A percentile compares a stretch with the other conserved stretches of the same genome.
These are phyloP conservation scores for Apostasia shenzhenica DNA, from an alignment of 106 monocot genomes.

Conservation along the genomic window DNA sequence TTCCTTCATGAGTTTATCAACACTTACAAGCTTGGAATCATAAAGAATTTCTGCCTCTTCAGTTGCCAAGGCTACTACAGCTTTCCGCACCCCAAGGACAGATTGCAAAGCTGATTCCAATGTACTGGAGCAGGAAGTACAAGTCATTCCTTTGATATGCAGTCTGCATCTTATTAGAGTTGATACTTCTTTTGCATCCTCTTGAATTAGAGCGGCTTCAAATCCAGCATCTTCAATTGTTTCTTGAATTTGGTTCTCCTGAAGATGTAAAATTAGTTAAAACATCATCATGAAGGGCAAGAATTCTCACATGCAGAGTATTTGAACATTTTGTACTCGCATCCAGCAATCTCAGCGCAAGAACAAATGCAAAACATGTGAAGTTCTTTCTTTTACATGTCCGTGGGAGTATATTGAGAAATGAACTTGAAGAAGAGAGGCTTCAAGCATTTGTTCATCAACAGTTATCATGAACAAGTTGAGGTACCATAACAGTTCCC, in stretches of 20 bases:
- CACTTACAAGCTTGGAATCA: constrained; percentile 42
- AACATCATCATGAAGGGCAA: too few relatives aligned
- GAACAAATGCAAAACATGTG: too few relatives aligned
- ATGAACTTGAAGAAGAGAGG: too few relatives aligned
- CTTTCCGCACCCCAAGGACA: constrained; percentile 60
- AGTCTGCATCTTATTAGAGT: constrained; percentile 52
- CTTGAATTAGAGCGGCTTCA: constrained; percentile 45
- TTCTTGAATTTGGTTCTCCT: constrained; percentile 67
- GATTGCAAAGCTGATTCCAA: constrained; percentile 65
- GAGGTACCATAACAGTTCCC: too few relatives aligned
- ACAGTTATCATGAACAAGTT: too few relatives aligned
- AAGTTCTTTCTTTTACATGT: too few relatives aligned
- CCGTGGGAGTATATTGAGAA: too few relatives aligned
- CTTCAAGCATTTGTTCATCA: too few relatives aligned
- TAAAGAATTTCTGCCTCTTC: constrained; percentile 82
- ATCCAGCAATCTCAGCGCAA: too few relatives aligned
- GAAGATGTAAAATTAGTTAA: constrained; percentile 6
- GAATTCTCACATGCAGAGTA: too few relatives aligned
- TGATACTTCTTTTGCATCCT: constrained; percentile 33
- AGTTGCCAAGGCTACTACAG: constrained; percentile 74
- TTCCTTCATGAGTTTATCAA: constrained; percentile 32
- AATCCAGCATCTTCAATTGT: constrained; percentile 86
- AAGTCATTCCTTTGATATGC: constrained; percentile 83
- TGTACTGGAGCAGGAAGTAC: constrained; percentile 66
- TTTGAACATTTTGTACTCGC: too few relatives aligned